Percentiles rank a stretch among this genome's conserved stretches.
phyloP scores from a whole-genome alignment of 2,329 filamentous ascomycete genomes.

The Xylariaceae sp. region DNA sequence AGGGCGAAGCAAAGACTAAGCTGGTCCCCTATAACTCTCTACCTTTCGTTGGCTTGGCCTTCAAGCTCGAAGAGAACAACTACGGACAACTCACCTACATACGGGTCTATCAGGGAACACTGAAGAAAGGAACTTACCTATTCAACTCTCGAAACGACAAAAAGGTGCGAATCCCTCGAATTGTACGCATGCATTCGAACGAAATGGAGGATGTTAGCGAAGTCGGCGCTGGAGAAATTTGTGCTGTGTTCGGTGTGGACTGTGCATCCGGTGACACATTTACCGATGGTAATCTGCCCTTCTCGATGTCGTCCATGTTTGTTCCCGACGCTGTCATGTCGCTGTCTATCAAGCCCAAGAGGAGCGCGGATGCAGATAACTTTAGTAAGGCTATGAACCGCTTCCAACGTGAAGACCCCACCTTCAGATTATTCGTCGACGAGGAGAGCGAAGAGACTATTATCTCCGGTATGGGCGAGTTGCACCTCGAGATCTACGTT shows the following conservation, averaged over 20 bases:
- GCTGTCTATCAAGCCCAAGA: slow-evolving; percentile 93
- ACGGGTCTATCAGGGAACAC: slow-evolving; percentile 89
- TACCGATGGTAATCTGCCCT: slow-evolving; percentile 86
- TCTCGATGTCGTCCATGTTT: slow-evolving; percentile 97
- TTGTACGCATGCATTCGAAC: slow-evolving; percentile 98
- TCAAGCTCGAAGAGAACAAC: slow-evolving; percentile 98
- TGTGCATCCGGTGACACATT: slow-evolving; percentile 98
- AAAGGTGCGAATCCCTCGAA: slow-evolving; percentile 93
- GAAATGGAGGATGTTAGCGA: slow-evolving; percentile 97
- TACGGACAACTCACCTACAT: slow-evolving; percentile 98
- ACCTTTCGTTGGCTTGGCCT: slow-evolving; percentile 91
- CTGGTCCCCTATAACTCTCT: slow-evolving; percentile 90
- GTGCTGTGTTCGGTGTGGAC: slow-evolving; percentile 95
- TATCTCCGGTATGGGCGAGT: slow-evolving; percentile 96
- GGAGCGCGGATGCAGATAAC: slow-evolving; percentile 83
- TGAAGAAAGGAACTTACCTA: slow-evolving; percentile 84
- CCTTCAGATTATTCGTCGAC: slow-evolving; percentile 92
- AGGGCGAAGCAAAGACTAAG: slow-evolving; percentile 74
- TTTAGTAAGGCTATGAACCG: slow-evolving; percentile 99
- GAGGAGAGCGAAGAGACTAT: slow-evolving; percentile 92
- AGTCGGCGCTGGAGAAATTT: slow-evolving; percentile 95
- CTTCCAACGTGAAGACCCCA: slow-evolving; percentile 97
- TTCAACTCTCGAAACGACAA: slow-evolving; percentile 93
- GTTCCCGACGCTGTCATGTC: slow-evolving; percentile 98
- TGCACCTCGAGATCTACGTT: slow-evolving; percentile 95